Percentiles rank a stretch among this genome's conserved stretches.
phyloP scores from a whole-genome alignment of 1,139 yeast species.

The Hemisphaericaspora xylofermentans region DNA sequence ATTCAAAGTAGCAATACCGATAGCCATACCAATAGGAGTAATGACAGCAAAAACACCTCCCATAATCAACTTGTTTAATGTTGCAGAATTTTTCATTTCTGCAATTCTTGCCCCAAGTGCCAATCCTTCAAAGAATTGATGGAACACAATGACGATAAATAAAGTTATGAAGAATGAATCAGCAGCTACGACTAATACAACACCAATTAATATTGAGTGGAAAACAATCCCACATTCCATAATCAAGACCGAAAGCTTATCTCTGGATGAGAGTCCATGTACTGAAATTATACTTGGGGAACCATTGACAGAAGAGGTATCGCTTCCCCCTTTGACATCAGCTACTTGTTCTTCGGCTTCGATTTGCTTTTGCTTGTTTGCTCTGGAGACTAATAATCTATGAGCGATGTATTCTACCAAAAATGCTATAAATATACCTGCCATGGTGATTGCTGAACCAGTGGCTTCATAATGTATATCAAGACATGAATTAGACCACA shows the following conservation, averaged over 20 bases:
- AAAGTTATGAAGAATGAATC: constrained; percentile 33
- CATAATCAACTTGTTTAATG: constrained; percentile 23
- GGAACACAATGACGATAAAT: constrained; percentile 40
- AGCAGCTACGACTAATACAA: constrained; percentile 39
- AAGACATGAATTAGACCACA: constrained; percentile 29
- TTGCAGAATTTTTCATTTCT: constrained; percentile 32
- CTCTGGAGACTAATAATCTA: constrained; percentile 14
- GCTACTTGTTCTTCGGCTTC: background rate
- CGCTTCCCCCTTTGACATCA: constrained; percentile 4
- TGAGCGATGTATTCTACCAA: constrained; percentile 30
- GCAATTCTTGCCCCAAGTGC: constrained; percentile 42
- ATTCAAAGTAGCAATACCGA: constrained; percentile 34
- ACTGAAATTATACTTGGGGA: constrained; percentile 3
- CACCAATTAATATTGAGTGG: constrained; percentile 43
- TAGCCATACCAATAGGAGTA: constrained; percentile 40
- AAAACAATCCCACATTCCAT: constrained; percentile 43
- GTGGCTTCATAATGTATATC: constrained; percentile 26
- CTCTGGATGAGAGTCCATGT: constrained; percentile 11
- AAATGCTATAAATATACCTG: constrained; percentile 35
- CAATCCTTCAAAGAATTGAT: constrained; percentile 44
- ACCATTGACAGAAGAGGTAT: constrained; percentile 11
- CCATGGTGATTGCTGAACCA: constrained; percentile 33
- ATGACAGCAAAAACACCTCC: constrained; percentile 31
- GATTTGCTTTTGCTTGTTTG: background rate
- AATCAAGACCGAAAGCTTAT: constrained; percentile 21